Conservation (phyloP, 495 filamentous ascomycete genomes). For the Podospora fimiseda region DNA sequence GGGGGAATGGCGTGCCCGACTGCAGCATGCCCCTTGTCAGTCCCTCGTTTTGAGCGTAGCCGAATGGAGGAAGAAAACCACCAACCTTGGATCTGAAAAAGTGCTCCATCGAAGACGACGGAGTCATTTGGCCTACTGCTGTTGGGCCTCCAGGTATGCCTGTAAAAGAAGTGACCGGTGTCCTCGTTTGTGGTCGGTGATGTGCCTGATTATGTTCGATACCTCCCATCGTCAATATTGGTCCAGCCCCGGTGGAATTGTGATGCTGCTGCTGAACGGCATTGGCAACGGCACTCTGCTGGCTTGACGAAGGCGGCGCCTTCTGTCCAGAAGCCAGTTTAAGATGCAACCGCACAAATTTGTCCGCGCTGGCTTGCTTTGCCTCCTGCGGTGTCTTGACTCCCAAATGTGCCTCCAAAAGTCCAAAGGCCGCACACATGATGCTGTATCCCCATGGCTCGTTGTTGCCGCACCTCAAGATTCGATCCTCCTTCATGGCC, state of each 20-base stretch:
- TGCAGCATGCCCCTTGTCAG: conserved; percentile 3
- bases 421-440: conserved; percentile 37
- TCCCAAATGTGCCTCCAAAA: conserved; percentile 37
- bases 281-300: conserved; percentile 6
- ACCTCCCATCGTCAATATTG: neutral
- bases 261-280: neutral
- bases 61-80: neutral
- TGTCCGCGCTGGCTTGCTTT: conserved; percentile 32
- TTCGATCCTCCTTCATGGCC: conserved; percentile 39
- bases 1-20: conserved; percentile 25
- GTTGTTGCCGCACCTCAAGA: conserved; percentile 39
- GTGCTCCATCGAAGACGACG: conserved; percentile 5
- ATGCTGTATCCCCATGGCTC: conserved; percentile 43
- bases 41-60: neutral
- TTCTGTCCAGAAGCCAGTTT: conserved; percentile 40
- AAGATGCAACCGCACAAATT: conserved; percentile 35
- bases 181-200: neutral
- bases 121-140: neutral
- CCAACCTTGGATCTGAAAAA: conserved; percentile 22
- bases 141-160: neutral
- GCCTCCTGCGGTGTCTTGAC: conserved; percentile 35
- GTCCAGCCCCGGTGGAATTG: neutral
- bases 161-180: neutral
- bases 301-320: conserved; percentile 20
- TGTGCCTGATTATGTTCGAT: neutral